Base-by-base conservation (phyloP, 1,284 basidiomycete species). In the Apiotrichum mycotoxinovorans region DNA sequence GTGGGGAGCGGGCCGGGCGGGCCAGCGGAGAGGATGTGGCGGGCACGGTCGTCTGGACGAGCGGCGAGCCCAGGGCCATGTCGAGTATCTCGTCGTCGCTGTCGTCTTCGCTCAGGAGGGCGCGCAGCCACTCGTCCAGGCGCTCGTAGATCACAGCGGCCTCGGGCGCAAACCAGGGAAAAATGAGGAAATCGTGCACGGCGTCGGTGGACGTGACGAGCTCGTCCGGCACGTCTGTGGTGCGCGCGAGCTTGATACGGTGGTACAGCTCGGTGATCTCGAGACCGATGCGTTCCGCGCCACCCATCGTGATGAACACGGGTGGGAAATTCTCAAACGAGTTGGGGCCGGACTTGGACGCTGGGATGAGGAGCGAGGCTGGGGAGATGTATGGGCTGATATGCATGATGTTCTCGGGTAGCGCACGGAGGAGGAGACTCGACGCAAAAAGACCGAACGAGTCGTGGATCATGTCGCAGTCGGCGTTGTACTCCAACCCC, bases 121-220 rank as follows among this genome's bases (percentile, higher is more conserved):
- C 61, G 43, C 69, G 55, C 23, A 75, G 56, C 72, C 73, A 75
- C n/a, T 45, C 62, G 59, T 75, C 72, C 9, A 73, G 52, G 17
- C 64, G 60, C 51, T 66, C 66, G 35, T 72, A 73, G 15, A 66
- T 63, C 8, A 35, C 49, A 1, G 65, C 63, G 10, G 72, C 61
- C 57, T 76, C 73, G 46, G 64, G 65, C 7, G 64, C 65, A 56
- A 70, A 69, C 67, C 69, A 72, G 3, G 70, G 70, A 52, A 76
- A 76, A 40, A 74, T 72, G 60, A 67, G 62, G 52, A 74, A 74
- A 54, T 74, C 74, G 57, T 76, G 74, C 4, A 74, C 69, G 3
- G 66, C 64, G 46, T 74, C 71, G 8, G 60, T 54, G 9, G 60
- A 55, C 4, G 56, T 51, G 27, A 69, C 47, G 17, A 71, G 54